Conservation (phyloP, 192 early-diverging fungal genomes). For the Chytriomyces hyalinus region DNA sequence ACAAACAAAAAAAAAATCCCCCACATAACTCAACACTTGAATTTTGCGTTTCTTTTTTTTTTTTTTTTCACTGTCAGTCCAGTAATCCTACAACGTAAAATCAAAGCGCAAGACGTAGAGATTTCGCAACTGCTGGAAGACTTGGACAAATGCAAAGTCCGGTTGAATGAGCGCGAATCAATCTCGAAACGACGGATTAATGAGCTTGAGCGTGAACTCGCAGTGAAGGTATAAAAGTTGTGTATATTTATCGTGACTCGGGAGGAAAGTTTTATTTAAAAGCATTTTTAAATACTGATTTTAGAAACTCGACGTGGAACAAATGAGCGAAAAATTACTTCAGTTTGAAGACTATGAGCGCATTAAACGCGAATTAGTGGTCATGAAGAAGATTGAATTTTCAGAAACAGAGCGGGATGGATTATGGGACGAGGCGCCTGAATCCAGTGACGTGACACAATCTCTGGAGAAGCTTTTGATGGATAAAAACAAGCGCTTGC, state of each 20-base stretch:
- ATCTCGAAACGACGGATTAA: constrained; percentile 44
- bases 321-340: constrained; percentile 59
- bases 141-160: constrained; percentile 46
- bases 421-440: constrained; percentile 37
- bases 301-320: constrained; percentile 65
- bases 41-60: neutral
- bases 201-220: constrained; percentile 54
- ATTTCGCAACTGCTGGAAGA: constrained; percentile 52
- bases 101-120: constrained; percentile 45
- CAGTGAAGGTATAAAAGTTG: constrained; percentile 31
- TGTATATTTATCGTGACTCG: neutral
- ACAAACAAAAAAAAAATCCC: neutral
- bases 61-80: constrained; percentile 11
- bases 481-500: constrained; percentile 81
- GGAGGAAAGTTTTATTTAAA: neutral
- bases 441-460: constrained; percentile 38
- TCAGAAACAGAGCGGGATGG: constrained; percentile 28
- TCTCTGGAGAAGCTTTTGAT: constrained; percentile 80
- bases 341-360: constrained; percentile 83
- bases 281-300: neutral
- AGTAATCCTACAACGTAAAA: constrained; percentile 23
- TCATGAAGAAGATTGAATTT: constrained; percentile 61
- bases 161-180: constrained; percentile 51
- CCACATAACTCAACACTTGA: neutral
- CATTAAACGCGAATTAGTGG: constrained; percentile 82